phyloP scores from a whole-genome alignment of 176 grass and related monocot species.

The Saccharum officinarum region DNA sequence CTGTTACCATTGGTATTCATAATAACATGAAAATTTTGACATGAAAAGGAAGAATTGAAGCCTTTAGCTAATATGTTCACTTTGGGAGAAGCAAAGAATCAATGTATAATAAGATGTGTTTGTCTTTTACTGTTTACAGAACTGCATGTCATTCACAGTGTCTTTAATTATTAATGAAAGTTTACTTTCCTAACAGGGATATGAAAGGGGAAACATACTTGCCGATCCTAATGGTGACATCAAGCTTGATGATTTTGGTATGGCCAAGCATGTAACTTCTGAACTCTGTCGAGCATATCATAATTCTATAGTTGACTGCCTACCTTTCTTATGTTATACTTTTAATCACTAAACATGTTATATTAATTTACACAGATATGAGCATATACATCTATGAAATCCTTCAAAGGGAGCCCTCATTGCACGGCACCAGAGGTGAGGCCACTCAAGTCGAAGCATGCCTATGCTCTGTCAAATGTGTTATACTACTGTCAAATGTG shows the following conservation, averaged over 20 bases:
- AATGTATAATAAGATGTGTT: neutral
- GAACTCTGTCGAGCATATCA: neutral
- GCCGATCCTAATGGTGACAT: slow-evolving; percentile 69
- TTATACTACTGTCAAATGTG: too few species aligned
- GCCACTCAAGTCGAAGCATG: too few species aligned
- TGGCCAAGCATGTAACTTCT: slow-evolving; percentile 72
- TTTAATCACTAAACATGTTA: slow-evolving; percentile 22
- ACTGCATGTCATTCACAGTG: too few species aligned
- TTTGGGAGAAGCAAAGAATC: too few species aligned
- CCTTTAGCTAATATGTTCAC: too few species aligned
- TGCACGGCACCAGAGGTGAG: neutral
- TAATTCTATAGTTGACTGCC: neutral
- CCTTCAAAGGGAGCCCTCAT: slow-evolving; percentile 94
- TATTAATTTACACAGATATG: slow-evolving; percentile 52
- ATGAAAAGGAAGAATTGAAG: too few species aligned
- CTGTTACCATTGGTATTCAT: too few species aligned
- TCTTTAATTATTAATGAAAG: slow-evolving; percentile 6
- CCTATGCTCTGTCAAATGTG: too few species aligned
- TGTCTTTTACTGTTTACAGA: too few species aligned
- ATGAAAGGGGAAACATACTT: slow-evolving; percentile 97
- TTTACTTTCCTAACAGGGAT: slow-evolving; percentile 53
- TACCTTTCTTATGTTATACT: neutral
- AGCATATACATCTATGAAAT: slow-evolving; percentile 57
- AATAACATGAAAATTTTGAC: too few species aligned
- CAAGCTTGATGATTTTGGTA: slow-evolving; percentile 12